phyloP scores from a whole-genome alignment of 805 yeast species.

The Lipomyces yamanashiensis region DNA sequence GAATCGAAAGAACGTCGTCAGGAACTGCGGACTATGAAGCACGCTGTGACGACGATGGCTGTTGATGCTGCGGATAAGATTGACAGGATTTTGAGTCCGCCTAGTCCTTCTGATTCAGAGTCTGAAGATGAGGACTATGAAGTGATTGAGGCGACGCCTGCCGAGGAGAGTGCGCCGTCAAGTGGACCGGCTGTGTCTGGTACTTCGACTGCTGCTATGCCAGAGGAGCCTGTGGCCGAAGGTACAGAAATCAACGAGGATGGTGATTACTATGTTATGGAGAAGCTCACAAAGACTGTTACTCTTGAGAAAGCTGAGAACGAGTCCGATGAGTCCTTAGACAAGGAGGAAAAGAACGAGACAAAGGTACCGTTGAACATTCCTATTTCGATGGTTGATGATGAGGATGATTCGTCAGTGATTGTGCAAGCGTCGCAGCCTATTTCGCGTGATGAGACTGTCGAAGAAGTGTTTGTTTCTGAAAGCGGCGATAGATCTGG shows the following conservation, averaged over 20 bases:
- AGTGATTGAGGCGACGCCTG: slow-evolving; percentile 6
- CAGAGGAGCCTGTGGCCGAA: not conserved
- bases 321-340: slow-evolving; percentile 20
- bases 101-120: slow-evolving; percentile 26
- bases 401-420: slow-evolving; percentile 24
- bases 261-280: slow-evolving; percentile 19
- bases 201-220: not conserved
- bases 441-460: slow-evolving; percentile 8
- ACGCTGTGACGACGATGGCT: slow-evolving; percentile 38
- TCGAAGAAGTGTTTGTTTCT: slow-evolving; percentile 26
- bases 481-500: slow-evolving; percentile 29
- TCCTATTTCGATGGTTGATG: slow-evolving; percentile 7
- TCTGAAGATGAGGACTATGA: slow-evolving; percentile 25
- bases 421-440: slow-evolving; percentile 28
- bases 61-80: slow-evolving; percentile 41
- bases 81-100: slow-evolving; percentile 35
- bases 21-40: slow-evolving; percentile 36
- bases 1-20: slow-evolving; percentile 21
- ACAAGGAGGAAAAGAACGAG: slow-evolving; percentile 23
- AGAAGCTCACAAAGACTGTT: slow-evolving; percentile 8
- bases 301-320: slow-evolving; percentile 16
- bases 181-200: not conserved
- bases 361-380: slow-evolving; percentile 7
- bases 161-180: not conserved
- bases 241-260: slow-evolving; percentile 14